phyloP scores from a whole-genome alignment of 2,329 filamentous ascomycete genomes.

The Alternaria consortialis region DNA sequence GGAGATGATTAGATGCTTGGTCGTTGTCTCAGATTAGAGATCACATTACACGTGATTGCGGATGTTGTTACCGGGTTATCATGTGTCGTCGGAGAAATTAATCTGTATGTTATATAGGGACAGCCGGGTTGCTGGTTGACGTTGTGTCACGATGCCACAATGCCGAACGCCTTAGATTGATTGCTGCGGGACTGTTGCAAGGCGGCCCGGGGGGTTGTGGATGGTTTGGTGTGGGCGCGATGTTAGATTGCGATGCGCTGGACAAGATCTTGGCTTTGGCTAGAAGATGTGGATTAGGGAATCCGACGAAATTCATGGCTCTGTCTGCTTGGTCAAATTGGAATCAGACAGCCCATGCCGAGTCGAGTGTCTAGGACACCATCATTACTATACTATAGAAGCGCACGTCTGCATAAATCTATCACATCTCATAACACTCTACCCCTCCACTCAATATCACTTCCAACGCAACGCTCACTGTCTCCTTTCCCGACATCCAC shows the following conservation, averaged over 20 bases:
- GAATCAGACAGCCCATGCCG: not conserved
- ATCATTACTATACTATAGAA: not conserved
- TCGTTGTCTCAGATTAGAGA: constrained; percentile 25
- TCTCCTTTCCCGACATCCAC: too few relatives aligned
- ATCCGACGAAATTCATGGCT: not conserved
- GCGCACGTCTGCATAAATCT: not conserved
- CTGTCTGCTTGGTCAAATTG: not conserved
- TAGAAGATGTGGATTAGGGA: not conserved
- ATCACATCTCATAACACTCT: not conserved
- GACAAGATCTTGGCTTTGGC: constrained; percentile 16
- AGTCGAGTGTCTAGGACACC: not conserved
- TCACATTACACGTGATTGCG: constrained; percentile 29
- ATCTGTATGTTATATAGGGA: constrained; percentile 25
- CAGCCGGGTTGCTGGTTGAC: constrained; percentile 13
- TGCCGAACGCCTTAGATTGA: constrained; percentile 1
- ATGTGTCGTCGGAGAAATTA: constrained; percentile 30
- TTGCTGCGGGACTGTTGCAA: not conserved
- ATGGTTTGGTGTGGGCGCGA: constrained; percentile 4
- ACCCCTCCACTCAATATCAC: too few relatives aligned
- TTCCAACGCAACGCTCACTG: not conserved
- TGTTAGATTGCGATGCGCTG: constrained; percentile 19
- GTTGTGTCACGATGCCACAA: not conserved
- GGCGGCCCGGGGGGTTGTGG: constrained; percentile 4
- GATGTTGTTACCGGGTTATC: constrained; percentile 16
- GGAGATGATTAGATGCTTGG: constrained; percentile 24